Evolutionary conservation across 2,329 filamentous ascomycete genomes (phyloP).

Genomic region (Neurospora sp.): DNA sequence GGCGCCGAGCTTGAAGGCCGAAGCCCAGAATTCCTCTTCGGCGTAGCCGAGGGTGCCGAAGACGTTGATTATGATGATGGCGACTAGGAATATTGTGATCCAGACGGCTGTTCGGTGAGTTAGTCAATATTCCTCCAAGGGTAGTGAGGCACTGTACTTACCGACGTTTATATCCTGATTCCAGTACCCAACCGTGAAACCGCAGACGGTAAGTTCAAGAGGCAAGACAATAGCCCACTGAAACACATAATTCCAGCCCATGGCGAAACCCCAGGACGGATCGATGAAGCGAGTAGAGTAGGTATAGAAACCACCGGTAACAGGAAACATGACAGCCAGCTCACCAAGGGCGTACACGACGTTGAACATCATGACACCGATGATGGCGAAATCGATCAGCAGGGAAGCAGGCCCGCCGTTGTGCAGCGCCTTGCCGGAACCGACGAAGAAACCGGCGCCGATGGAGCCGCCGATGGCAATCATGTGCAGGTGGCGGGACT

Average conservation of each 20-base stretch:
- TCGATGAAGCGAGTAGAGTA: slow-evolving; percentile 53
- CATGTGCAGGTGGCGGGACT: slow-evolving; percentile 51
- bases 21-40: slow-evolving; percentile 48
- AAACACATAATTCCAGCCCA: slow-evolving; percentile 41
- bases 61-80: slow-evolving; percentile 41
- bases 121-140: too few species aligned
- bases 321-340: slow-evolving; percentile 50
- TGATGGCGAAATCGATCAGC: slow-evolving; percentile 42
- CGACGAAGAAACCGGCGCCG: slow-evolving; percentile 54
- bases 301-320: slow-evolving; percentile 54
- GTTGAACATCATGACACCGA: slow-evolving; percentile 53
- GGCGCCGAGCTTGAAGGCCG: slow-evolving; percentile 45
- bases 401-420: slow-evolving; percentile 38
- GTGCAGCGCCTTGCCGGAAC: slow-evolving; percentile 44
- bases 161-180: slow-evolving; percentile 31
- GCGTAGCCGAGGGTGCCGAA: slow-evolving; percentile 45
- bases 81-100: slow-evolving; percentile 42
- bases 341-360: slow-evolving; percentile 53
- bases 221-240: slow-evolving; percentile 42
- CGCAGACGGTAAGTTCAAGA: slow-evolving; percentile 40
- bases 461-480: slow-evolving; percentile 54
- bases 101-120: slow-evolving; percentile 27
- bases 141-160: slow-evolving; percentile 7
- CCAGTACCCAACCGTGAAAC: slow-evolving; percentile 44
- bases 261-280: slow-evolving; percentile 48